Evolutionary conservation across 2,329 filamentous ascomycete species (phyloP).

Genomic region (Sporothrix globosa): DNA sequence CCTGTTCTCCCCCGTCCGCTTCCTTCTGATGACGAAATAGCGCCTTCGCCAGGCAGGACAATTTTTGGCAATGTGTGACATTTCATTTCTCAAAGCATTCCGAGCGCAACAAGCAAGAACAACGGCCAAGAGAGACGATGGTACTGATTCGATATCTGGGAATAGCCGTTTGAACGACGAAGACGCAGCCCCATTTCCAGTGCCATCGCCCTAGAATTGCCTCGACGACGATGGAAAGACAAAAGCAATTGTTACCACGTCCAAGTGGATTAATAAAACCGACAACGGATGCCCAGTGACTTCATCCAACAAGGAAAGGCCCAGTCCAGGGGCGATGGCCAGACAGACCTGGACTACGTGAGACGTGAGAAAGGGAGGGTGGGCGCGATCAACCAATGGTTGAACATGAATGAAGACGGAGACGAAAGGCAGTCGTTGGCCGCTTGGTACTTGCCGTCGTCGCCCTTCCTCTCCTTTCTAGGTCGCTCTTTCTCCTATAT

Average conservation of each 20-base stretch:
- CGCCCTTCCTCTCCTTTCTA: conserved; percentile 13
- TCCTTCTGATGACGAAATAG: conserved; percentile 11
- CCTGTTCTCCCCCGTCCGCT: not conserved
- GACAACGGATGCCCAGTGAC: not conserved
- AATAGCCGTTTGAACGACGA: not conserved
- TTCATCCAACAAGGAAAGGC: conserved; percentile 15
- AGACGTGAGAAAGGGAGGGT: conserved; percentile 1
- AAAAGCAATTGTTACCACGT: not conserved
- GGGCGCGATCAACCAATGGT: not conserved
- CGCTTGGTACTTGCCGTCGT: conserved; percentile 5
- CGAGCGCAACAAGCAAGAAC: not conserved
- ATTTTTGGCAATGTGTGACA: not conserved
- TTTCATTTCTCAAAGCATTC: conserved; percentile 3
- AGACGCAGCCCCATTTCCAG: not conserved
- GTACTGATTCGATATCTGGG: not conserved
- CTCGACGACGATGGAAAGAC: not conserved
- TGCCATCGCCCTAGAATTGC: not conserved
- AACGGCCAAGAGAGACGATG: not conserved
- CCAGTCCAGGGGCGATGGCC: not conserved
- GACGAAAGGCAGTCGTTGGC: not conserved
- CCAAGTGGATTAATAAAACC: not conserved
- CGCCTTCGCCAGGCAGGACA: not conserved
- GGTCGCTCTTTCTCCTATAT: not conserved
- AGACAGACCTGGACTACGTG: not conserved
- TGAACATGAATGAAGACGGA: not conserved